phyloP scores from a whole-genome alignment of 1,139 yeast genomes.

The Geotrichum siamense region DNA sequence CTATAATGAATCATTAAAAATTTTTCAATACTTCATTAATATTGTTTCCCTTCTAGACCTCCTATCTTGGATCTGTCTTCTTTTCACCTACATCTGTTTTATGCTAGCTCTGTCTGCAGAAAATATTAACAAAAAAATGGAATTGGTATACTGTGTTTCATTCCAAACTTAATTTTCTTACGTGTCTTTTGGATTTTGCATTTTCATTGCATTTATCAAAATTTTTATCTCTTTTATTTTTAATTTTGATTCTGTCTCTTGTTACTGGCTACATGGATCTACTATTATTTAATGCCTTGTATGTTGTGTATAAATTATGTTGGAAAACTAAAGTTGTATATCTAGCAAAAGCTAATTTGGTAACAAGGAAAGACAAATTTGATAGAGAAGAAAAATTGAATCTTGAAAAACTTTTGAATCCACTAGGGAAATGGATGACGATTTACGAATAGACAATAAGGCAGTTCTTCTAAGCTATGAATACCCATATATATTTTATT shows the following conservation, averaged over 20 bases:
- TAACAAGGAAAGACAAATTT: no score
- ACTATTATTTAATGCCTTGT: no score
- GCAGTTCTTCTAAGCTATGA: no score
- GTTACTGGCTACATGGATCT: conserved; percentile 75
- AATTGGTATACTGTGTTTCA: conserved; percentile 47
- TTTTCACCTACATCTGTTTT: conserved; percentile 57
- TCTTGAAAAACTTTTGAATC: no score
- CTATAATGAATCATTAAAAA: conserved; percentile 45
- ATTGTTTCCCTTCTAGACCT: conserved; percentile 67
- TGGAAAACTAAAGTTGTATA: no score
- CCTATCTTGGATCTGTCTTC: conserved; percentile 59
- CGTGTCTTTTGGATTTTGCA: conserved; percentile 50
- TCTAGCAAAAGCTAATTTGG: no score
- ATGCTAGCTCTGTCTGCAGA: conserved; percentile 60
- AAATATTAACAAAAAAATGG: conserved; percentile 42
- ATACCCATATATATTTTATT: no score
- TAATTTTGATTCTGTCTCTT: conserved; percentile 51
- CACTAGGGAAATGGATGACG: no score
- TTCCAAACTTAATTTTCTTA: conserved; percentile 48
- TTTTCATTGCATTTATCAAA: conserved; percentile 55
- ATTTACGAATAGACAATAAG: no score
- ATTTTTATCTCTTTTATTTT: conserved; percentile 65
- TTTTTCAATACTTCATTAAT: conserved; percentile 63
- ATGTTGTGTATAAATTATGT: no score
- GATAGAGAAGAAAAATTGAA: no score